A percentile compares a stretch with the other conserved stretches of the same genome.
Evolutionary conservation across 2,329 filamentous ascomycete genomes (phyloP).

Genomic region (Paraconiothyrium brasiliense): DNA sequence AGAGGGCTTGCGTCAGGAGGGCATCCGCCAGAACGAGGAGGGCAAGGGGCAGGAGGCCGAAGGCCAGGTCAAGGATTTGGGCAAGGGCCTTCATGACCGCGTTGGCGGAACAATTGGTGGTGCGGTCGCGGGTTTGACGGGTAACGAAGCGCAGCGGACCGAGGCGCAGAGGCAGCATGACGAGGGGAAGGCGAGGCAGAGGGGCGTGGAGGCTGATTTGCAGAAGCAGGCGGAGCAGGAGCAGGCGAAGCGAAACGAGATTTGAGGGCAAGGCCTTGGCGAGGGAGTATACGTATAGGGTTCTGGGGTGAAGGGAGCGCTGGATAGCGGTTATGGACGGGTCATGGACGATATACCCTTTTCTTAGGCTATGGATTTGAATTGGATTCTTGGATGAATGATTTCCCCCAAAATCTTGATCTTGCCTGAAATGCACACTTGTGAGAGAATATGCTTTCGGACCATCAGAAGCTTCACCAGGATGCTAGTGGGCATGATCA

Average conservation of each 20-base stretch:
- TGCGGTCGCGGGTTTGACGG: conserved; percentile 75
- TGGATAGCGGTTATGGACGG: not conserved
- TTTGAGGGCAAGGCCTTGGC: not conserved
- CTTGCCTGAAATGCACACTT: not conserved
- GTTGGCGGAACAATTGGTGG: conserved; percentile 75
- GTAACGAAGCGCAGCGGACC: conserved; percentile 71
- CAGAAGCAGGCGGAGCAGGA: conserved; percentile 68
- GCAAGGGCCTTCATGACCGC: conserved; percentile 65
- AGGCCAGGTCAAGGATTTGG: conserved; percentile 80
- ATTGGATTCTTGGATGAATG: not conserved
- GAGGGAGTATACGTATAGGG: not conserved
- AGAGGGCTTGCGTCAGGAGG: conserved; percentile 77
- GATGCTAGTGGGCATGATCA: too few species aligned
- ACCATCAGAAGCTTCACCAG: too few species aligned
- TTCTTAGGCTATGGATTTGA: conserved; percentile 15
- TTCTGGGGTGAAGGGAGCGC: not conserved
- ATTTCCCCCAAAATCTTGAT: not conserved
- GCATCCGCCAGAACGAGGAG: conserved; percentile 79
- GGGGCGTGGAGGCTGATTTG: conserved; percentile 83
- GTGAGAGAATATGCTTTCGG: too few species aligned
- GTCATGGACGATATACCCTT: conserved; percentile 29
- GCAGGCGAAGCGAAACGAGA: not conserved
- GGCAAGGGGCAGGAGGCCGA: conserved; percentile 84
- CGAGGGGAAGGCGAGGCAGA: conserved; percentile 82
- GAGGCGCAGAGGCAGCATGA: conserved; percentile 78